Evolutionary conservation across 2,329 filamentous ascomycete genomes (phyloP).

Genomic region (Penicillium sumatraense): DNA sequence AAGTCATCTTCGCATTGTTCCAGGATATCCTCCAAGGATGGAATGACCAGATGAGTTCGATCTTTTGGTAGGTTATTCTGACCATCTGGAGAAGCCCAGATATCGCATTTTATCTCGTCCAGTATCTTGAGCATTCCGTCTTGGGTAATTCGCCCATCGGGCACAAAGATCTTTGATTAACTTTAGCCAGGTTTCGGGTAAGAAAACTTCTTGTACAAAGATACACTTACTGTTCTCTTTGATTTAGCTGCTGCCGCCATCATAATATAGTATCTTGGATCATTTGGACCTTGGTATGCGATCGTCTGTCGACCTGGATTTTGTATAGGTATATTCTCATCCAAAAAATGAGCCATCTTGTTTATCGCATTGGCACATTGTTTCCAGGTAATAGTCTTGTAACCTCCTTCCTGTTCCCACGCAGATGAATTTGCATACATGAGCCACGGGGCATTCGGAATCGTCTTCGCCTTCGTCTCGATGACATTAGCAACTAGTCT

Average conservation of each 20-base stretch:
- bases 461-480: constrained; percentile 1
- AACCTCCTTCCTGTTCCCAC: constrained; percentile 3
- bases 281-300: constrained; percentile 4
- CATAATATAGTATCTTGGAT: constrained; percentile 1
- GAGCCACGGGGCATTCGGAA: not conserved
- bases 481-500: not conserved
- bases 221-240: not conserved
- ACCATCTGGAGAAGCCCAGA: not conserved
- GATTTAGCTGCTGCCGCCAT: constrained; percentile 1
- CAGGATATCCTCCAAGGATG: not conserved
- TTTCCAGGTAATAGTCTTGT: not conserved
- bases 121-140: not conserved
- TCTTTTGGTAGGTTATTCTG: not conserved
- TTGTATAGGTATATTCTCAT: not conserved
- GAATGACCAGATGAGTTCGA: not conserved
- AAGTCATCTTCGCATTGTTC: not conserved
- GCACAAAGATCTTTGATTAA: not conserved
- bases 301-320: not conserved
- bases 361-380: constrained; percentile 1
- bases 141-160: not conserved
- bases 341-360: not conserved
- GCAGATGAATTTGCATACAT: not conserved
- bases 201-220: not conserved
- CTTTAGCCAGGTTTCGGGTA: not conserved
- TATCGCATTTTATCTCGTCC: not conserved